phyloP scores from a whole-genome alignment of 306 rosid genomes.

The Ormosia semicastrata region DNA sequence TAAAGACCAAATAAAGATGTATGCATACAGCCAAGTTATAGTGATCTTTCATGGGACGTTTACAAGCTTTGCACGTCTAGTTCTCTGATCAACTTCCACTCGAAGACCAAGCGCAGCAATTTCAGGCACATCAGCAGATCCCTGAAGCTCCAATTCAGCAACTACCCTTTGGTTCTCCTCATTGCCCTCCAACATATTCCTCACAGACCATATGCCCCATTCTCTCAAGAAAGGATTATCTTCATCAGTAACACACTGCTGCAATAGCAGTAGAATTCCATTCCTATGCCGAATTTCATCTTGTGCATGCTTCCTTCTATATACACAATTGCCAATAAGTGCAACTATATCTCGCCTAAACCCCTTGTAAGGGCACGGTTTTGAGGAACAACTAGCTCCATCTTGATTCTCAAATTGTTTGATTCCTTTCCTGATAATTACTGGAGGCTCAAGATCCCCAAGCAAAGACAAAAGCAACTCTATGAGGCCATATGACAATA shows the following conservation, averaged over 20 bases:
- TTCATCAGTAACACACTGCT: slow-evolving; percentile 80
- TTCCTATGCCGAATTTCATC: slow-evolving; percentile 55
- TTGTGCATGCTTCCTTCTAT: slow-evolving; percentile 63
- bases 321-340: slow-evolving; percentile 65
- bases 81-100: slow-evolving; percentile 68
- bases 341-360: slow-evolving; percentile 76
- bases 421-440: slow-evolving; percentile 54
- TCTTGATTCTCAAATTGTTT: slow-evolving; percentile 43
- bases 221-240: slow-evolving; percentile 86
- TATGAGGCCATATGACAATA: slow-evolving; percentile 54
- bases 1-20: neutral
- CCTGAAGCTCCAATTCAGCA: slow-evolving; percentile 68
- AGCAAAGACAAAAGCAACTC: slow-evolving; percentile 58
- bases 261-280: slow-evolving; percentile 71
- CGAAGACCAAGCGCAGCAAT: slow-evolving; percentile 66
- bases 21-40: neutral
- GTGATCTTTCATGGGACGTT: slow-evolving; percentile 38
- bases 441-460: slow-evolving; percentile 73
- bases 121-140: slow-evolving; percentile 67
- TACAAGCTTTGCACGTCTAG: slow-evolving; percentile 70
- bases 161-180: slow-evolving; percentile 69
- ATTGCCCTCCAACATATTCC: slow-evolving; percentile 73
- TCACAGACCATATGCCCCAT: slow-evolving; percentile 80
- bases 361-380: slow-evolving; percentile 67
- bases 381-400: slow-evolving; percentile 25